Evolutionary conservation across 2,329 filamentous ascomycete species (phyloP).

Genomic region (Botryosphaeria agaves): DNA sequence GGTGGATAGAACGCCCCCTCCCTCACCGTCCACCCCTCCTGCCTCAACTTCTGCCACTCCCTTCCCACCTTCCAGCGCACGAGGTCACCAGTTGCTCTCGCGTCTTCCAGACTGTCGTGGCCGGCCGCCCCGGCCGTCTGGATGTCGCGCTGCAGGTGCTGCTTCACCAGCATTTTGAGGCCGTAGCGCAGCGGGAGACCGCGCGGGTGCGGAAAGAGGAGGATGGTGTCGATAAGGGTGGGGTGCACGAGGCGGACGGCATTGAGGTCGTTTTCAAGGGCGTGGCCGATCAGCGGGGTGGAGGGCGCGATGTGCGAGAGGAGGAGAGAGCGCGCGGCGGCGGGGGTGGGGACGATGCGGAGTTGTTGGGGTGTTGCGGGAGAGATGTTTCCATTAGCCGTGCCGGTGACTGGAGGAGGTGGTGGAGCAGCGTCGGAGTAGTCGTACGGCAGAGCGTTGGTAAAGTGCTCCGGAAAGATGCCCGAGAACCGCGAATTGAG

Average conservation of each 20-base stretch:
- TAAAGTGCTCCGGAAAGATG: conserved; percentile 63
- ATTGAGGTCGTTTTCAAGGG: conserved; percentile 90
- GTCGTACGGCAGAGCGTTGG: conserved; percentile 12
- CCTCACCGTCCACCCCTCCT: conserved; percentile 47
- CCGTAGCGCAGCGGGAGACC: conserved; percentile 64
- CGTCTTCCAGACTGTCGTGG: conserved; percentile 88
- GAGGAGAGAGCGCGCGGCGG: conserved; percentile 57
- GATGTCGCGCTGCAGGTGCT: conserved; percentile 57
- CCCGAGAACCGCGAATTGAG: conserved; percentile 88
- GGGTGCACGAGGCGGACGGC: conserved; percentile 70
- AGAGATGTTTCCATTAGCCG: conserved; percentile 4
- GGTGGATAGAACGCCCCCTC: conserved; percentile 22
- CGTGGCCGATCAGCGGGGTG: conserved; percentile 82
- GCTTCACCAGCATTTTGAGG: conserved; percentile 56
- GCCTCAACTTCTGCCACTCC: conserved; percentile 50
- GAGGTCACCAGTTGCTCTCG: conserved; percentile 72
- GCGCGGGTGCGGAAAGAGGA: conserved; percentile 62
- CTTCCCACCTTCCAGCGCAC: conserved; percentile 54
- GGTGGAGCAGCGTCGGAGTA: conserved; percentile 4
- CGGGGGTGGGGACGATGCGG: conserved; percentile 59
- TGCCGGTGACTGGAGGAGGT: conserved; percentile 3
- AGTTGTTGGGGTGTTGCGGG: conserved; percentile 23
- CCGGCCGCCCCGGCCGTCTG: conserved; percentile 53
- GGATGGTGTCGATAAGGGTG: conserved; percentile 66
- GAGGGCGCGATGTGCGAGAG: conserved; percentile 56